Evolutionary conservation across 1,284 basidiomycete genomes (phyloP).

Genomic region (Takashimella tepidaria): DNA sequence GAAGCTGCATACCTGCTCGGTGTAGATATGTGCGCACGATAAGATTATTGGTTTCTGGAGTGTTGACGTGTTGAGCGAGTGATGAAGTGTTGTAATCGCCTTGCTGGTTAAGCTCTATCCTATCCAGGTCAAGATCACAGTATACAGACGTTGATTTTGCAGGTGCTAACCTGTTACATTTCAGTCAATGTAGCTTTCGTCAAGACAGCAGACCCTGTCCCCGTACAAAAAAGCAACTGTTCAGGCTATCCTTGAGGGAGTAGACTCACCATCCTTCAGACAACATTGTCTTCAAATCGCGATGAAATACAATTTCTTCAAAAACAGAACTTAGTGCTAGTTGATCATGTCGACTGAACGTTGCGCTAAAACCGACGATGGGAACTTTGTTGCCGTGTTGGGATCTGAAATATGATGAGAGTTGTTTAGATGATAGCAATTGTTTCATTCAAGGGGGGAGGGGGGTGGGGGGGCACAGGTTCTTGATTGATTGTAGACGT

Average conservation of each 20-base stretch:
- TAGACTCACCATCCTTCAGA: slow-evolving; percentile 72
- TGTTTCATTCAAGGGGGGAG: neutral
- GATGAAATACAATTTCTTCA: slow-evolving; percentile 87
- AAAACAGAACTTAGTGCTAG: slow-evolving; percentile 84
- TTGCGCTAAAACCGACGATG: slow-evolving; percentile 91
- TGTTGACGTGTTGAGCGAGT: slow-evolving; percentile 74
- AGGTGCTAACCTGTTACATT: slow-evolving; percentile 64
- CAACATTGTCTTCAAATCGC: slow-evolving; percentile 90
- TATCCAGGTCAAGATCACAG: slow-evolving; percentile 63
- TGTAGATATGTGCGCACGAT: slow-evolving; percentile 77
- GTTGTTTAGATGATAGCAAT: neutral
- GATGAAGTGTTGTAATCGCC: slow-evolving; percentile 76
- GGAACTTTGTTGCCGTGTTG: slow-evolving; percentile 54
- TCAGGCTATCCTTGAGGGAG: neutral
- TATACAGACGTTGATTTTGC: slow-evolving; percentile 76
- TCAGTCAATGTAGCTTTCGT: neutral
- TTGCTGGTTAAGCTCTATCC: slow-evolving; percentile 59
- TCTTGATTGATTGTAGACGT: too few relatives aligned
- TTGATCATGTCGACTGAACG: slow-evolving; percentile 87
- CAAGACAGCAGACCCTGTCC: neutral
- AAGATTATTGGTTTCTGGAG: slow-evolving; percentile 64
- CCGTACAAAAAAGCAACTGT: too few relatives aligned
- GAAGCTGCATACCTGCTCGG: slow-evolving; percentile 57
- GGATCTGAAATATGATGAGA: slow-evolving; percentile 5
- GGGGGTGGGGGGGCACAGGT: too few relatives aligned